A percentile compares a stretch with the other conserved stretches of the same genome.
Evolutionary conservation across 2,329 filamentous ascomycete species (phyloP).

Genomic region (Polychaeton citri): DNA sequence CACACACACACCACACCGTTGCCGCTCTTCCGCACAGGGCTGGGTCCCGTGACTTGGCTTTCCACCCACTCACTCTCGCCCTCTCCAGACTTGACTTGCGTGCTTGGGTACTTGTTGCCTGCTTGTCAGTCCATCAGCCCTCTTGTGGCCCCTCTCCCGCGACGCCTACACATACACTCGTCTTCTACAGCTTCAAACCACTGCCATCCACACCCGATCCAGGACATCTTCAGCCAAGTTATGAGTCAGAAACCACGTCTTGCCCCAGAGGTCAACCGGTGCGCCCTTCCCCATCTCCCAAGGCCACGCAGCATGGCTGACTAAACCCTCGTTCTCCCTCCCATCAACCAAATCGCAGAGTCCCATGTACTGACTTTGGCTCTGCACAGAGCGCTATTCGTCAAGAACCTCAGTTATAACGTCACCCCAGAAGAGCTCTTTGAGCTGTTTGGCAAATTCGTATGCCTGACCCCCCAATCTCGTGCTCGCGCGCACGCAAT

Average conservation of each 20-base stretch:
- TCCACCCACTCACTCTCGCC: too few relatives aligned
- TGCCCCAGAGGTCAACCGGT: conserved; percentile 99
- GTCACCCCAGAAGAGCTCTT: conserved; percentile 96
- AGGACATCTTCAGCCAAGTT: conserved; percentile 52
- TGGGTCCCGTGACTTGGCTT: too few relatives aligned
- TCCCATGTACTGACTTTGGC: conserved; percentile 9
- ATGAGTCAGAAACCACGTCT: conserved; percentile 96
- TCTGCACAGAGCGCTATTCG: conserved; percentile 83
- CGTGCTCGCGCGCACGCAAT: conserved; percentile 1
- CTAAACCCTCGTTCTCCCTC: conserved; percentile 14
- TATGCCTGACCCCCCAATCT: conserved; percentile 42
- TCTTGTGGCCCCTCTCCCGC: too few relatives aligned
- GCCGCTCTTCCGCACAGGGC: too few relatives aligned
- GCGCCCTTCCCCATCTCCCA: conserved; percentile 29
- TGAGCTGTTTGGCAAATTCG: conserved; percentile 96
- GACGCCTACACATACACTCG: too few relatives aligned
- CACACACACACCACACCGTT: too few relatives aligned
- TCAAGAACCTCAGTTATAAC: conserved; percentile 99
- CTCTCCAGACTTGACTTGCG: too few relatives aligned
- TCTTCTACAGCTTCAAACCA: too few relatives aligned
- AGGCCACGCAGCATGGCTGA: conserved; percentile 9
- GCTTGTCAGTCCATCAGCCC: too few relatives aligned
- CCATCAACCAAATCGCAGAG: conserved; percentile 1
- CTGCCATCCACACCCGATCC: too few relatives aligned
- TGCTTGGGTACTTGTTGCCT: too few relatives aligned